Conservation (phyloP, 352 stramenopile species). For the Phytophthora idaei region DNA sequence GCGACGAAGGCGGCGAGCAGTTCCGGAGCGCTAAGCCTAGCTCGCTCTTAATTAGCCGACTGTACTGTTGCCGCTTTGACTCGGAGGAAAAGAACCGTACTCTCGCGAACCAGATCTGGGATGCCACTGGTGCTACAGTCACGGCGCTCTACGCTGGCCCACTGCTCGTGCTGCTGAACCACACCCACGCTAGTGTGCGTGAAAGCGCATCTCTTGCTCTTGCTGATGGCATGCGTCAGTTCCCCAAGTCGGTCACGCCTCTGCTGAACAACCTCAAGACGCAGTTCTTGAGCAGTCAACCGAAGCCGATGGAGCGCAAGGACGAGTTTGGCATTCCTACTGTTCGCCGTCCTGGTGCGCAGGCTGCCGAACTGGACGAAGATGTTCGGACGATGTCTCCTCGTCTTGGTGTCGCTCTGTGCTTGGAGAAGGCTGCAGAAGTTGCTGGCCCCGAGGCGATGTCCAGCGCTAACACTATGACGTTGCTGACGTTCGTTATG, state of each 20-base stretch:
- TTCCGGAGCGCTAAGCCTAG: slow-evolving; percentile 46
- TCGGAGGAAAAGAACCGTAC: slow-evolving; percentile 56
- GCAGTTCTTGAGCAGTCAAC: slow-evolving; percentile 64
- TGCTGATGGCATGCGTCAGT: slow-evolving; percentile 81
- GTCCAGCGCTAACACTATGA: slow-evolving; percentile 64
- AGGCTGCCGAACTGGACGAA: slow-evolving; percentile 51
- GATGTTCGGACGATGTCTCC: slow-evolving; percentile 62
- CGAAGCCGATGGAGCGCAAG: slow-evolving; percentile 57
- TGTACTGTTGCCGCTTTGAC: slow-evolving; percentile 79
- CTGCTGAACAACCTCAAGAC: slow-evolving; percentile 73
- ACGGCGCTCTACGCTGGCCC: slow-evolving; percentile 67
- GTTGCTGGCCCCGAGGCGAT: slow-evolving; percentile 43
- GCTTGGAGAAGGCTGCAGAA: slow-evolving; percentile 72
- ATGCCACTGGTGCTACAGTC: slow-evolving; percentile 51
- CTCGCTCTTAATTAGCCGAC: slow-evolving; percentile 55
- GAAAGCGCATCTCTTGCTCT: slow-evolving; percentile 79
- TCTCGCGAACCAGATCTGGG: slow-evolving; percentile 73
- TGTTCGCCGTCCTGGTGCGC: slow-evolving; percentile 60
- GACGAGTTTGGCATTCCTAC: slow-evolving; percentile 80
- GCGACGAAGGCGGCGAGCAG: slow-evolving; percentile 54
- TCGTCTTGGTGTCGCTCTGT: slow-evolving; percentile 75
- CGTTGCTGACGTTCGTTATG: slow-evolving; percentile 82
- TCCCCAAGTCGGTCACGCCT: slow-evolving; percentile 72
- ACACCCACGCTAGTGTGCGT: slow-evolving; percentile 76
- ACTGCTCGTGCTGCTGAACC: slow-evolving; percentile 76